phyloP scores from a whole-genome alignment of 73 alveolate genomes.

The Paramecium sonneborni region DNA sequence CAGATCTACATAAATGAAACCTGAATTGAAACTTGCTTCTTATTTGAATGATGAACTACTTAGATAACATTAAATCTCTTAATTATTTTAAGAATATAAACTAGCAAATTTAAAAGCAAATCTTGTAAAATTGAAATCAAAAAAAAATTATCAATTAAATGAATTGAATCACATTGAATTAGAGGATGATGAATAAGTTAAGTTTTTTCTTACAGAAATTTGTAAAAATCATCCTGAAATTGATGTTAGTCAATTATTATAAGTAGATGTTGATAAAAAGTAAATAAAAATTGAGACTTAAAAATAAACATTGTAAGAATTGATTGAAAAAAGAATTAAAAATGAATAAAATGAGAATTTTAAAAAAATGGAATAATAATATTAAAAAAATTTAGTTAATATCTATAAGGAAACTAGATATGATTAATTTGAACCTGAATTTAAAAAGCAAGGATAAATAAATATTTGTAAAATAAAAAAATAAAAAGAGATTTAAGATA shows the following conservation, averaged over 20 bases:
- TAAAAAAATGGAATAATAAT: not conserved
- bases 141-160: not conserved
- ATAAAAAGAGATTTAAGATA: not conserved
- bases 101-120: not conserved
- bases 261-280: not conserved
- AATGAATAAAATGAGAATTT: not conserved
- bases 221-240: not conserved
- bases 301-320: not conserved
- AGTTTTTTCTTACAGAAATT: not conserved
- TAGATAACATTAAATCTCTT: not conserved
- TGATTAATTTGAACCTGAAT: not conserved
- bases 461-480: not conserved
- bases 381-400: not conserved
- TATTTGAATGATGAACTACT: not conserved
- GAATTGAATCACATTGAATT: not conserved
- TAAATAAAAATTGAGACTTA: not conserved
- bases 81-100: not conserved
- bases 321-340: not conserved
- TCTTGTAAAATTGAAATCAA: not conserved
- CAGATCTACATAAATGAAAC: not conserved
- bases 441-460: not conserved
- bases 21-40: not conserved
- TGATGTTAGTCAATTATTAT: not conserved
- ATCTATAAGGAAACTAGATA: not conserved
- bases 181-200: not conserved